These are phyloP conservation scores for Podospora sp. DNA, from an alignment of 495 filamentous ascomycete species.

Conservation along the genomic window DNA sequence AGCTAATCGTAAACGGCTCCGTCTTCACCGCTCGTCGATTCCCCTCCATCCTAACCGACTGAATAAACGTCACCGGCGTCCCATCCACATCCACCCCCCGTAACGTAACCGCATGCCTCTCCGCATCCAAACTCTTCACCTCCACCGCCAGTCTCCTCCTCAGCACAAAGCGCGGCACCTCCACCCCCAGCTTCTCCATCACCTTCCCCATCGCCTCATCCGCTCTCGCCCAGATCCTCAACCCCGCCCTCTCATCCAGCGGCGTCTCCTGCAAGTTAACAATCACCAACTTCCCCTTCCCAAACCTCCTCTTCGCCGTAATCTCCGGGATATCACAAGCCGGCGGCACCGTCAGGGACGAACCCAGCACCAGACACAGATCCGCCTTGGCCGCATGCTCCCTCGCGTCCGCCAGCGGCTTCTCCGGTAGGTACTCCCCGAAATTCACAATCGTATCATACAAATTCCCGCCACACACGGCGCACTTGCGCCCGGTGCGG, in stretches of 20 bases:
- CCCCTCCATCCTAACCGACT: conserved; percentile 39
- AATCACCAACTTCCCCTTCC: conserved; percentile 41
- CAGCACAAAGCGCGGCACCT: conserved; percentile 43
- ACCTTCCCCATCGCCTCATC: conserved; percentile 45
- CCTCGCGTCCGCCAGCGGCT: conserved; percentile 37
- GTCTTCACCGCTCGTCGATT: conserved; percentile 36
- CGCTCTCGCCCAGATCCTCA: conserved; percentile 38
- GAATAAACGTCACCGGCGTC: conserved; percentile 48
- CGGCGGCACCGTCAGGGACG: conserved; percentile 47
- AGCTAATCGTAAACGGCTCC: conserved; percentile 45
- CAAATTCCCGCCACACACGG: conserved; percentile 36
- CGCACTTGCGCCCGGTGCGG: conserved; percentile 49
- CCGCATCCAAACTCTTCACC: conserved; percentile 24
- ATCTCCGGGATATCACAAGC: conserved; percentile 45
- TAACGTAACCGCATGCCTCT: conserved; percentile 33
- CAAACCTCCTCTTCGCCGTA: conserved; percentile 33
- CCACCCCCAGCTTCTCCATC: conserved; percentile 43
- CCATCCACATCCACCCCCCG: conserved; percentile 46
- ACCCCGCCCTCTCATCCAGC: conserved; percentile 35
- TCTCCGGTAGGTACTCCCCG: conserved; percentile 37
- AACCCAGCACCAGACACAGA: conserved; percentile 48
- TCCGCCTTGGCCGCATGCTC: conserved; percentile 45
- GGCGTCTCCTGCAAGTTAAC: conserved; percentile 52
- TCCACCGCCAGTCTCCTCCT: conserved; percentile 34
- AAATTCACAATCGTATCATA: conserved; percentile 52